phyloP scores from a whole-genome alignment of 768 basidiomycete species.

The Termitomyces sp. region DNA sequence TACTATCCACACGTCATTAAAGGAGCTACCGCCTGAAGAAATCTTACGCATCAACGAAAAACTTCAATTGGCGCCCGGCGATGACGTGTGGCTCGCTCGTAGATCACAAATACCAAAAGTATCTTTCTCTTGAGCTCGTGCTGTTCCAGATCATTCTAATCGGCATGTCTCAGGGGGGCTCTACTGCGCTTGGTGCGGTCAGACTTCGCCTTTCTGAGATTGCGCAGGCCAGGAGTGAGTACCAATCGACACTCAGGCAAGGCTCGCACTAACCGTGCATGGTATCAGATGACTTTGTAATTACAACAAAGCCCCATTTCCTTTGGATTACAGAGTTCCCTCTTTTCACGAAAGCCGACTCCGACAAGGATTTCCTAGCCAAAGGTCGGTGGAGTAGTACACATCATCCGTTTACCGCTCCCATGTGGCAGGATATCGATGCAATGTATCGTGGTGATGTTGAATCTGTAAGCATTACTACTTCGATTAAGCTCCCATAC shows the following conservation, averaged over 20 bases:
- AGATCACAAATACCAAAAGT: constrained; percentile 51
- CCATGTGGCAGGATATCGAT: constrained; percentile 84
- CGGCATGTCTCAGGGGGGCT: constrained; percentile 61
- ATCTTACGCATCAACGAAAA: constrained; percentile 29
- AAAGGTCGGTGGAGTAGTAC: constrained; percentile 88
- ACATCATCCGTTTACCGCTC: constrained; percentile 96
- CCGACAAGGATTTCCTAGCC: constrained; percentile 82
- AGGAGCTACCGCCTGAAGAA: constrained; percentile 17
- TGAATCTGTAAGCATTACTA: constrained; percentile 36
- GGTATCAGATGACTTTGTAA: constrained; percentile 46
- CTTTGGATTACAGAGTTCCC: constrained; percentile 97
- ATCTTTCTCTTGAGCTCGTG: constrained; percentile 14
- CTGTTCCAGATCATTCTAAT: constrained; percentile 16
- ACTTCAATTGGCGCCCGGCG: constrained; percentile 40
- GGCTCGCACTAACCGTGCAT: constrained; percentile 7
- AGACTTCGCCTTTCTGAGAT: constrained; percentile 61
- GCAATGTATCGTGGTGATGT: constrained; percentile 67
- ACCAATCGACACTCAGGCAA: constrained; percentile 2
- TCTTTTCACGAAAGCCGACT: constrained; percentile 79
- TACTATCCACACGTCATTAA: constrained; percentile 14
- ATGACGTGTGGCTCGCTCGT: constrained; percentile 53
- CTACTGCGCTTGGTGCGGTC: constrained; percentile 71
- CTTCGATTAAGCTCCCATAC: not conserved
- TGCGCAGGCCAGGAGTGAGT: constrained; percentile 59
- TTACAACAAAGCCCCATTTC: constrained; percentile 67